phyloP scores from a whole-genome alignment of 257 asterid genomes.

The Avicennia marina region DNA sequence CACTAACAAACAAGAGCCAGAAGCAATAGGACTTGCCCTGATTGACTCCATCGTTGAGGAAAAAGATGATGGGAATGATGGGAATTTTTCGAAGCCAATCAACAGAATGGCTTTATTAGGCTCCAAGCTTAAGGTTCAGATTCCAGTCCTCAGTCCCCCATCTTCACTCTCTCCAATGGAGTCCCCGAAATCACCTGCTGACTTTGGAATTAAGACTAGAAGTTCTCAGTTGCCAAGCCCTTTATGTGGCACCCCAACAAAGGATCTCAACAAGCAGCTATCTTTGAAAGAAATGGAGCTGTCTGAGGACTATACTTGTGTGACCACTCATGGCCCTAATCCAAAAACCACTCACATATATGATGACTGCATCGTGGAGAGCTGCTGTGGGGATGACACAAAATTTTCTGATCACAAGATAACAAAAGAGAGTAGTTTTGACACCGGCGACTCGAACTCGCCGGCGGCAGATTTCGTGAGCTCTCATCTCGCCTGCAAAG shows the following conservation, averaged over 20 bases:
- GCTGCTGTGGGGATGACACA: constrained; percentile 31
- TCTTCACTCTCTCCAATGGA: constrained; percentile 28
- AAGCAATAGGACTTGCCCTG: constrained; percentile 73
- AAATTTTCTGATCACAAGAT: background rate
- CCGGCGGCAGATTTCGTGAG: constrained; percentile 35
- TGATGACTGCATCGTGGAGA: constrained; percentile 70
- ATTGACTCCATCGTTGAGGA: constrained; percentile 49
- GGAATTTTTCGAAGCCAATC: constrained; percentile 31
- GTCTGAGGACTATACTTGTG: constrained; percentile 94
- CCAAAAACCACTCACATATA: constrained; percentile 78
- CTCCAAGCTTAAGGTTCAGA: constrained; percentile 72
- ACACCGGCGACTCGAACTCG: constrained; percentile 13
- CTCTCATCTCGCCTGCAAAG: constrained; percentile 51
- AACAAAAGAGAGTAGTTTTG: constrained; percentile 19
- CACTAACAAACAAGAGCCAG: constrained; percentile 22
- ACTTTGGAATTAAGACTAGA: constrained; percentile 84
- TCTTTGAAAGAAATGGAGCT: constrained; percentile 86
- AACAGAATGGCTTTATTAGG: constrained; percentile 57
- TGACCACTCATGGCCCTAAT: constrained; percentile 83
- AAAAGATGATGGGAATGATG: constrained; percentile 6
- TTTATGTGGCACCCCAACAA: constrained; percentile 11
- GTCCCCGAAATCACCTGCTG: constrained; percentile 69
- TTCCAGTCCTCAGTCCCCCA: constrained; percentile 32
- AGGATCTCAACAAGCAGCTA: constrained; percentile 39
- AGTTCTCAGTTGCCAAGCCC: constrained; percentile 35